Conservation (phyloP, 225 moss, liverwort and hornwort species). For the Thuidium tamariscinum region DNA sequence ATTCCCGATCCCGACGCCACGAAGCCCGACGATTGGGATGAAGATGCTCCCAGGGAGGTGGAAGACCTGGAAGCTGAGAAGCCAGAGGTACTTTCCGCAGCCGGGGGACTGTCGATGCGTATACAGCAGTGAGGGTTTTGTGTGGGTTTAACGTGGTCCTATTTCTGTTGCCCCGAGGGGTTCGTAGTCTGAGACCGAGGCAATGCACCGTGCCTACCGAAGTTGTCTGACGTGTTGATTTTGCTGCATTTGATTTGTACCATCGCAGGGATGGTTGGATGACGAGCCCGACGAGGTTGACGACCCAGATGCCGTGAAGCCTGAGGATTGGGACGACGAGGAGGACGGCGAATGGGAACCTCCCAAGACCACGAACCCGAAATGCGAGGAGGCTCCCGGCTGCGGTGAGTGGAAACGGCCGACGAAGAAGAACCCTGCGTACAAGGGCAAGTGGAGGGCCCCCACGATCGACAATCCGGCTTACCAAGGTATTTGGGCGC, state of each 20-base stretch:
- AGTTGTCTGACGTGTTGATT: neutral
- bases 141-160: neutral
- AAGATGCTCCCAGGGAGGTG: conserved; percentile 66
- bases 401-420: conserved; percentile 63
- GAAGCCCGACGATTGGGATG: conserved; percentile 96
- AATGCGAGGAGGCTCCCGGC: conserved; percentile 56
- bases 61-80: conserved; percentile 67
- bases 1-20: conserved; percentile 67
- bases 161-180: neutral
- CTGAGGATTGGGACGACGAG: conserved; percentile 65
- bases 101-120: no score
- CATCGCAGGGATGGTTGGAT: conserved; percentile 48
- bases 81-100: conserved; percentile 36
- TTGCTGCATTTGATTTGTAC: neutral
- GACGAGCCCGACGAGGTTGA: conserved; percentile 62
- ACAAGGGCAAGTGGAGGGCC: conserved; percentile 54
- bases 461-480: conserved; percentile 39
- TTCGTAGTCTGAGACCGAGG: neutral
- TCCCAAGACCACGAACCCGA: conserved; percentile 44
- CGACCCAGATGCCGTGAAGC: conserved; percentile 48
- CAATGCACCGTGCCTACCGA: rapidly evolving
- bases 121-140: no score
- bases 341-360: conserved; percentile 69
- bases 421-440: conserved; percentile 38
- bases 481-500: conserved; percentile 51